Base-by-base conservation (phyloP, 495 filamentous ascomycete genomes). In the Trichoderma virens region DNA sequence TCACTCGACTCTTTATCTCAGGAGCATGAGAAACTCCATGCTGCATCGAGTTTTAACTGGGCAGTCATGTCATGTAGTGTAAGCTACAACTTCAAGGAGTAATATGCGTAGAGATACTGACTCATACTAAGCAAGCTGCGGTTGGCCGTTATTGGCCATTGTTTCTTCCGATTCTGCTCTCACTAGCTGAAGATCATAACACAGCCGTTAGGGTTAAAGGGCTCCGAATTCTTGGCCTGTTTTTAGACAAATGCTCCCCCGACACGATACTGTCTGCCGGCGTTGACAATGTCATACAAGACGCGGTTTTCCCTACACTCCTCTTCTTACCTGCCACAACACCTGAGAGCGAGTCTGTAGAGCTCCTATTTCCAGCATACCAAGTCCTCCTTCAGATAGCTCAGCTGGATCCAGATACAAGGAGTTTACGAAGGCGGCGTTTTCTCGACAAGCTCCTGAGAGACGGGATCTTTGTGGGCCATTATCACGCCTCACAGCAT, bases 111-210 rank as follows among this genome's bases (percentile, higher is more conserved):
- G 28, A 45, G 7, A 5, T 23, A n/a, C 43, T 47, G 23, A 47
- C 43, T 25, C 43, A 23, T 0, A 20, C 18, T 23, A 1, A 70
- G 71, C 66, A 66, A 54, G 39, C n/a, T 4, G 51, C 65, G 2
- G 60, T 76, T 0, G 59, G 61, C 23, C 9, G 72, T 5, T 79
- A 90, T 64, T 97, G 92, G 86, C 86, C 84, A 0, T 82, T 95
- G n/a, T 83, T 90, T 47, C 81, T 93, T n/a, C 94, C 94, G 1
- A 89, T 90, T 1, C 77, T 97, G 0, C 82, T 98, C 3, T 84
- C 88, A 4, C 78, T 98, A 2, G 79, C 91, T 61, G 94, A 98
- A 72, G 89, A 93, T 70, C 70, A 78, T 16, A 75, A 80, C 54
- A 74, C 82, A 1, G 47, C 72, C 0, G 76, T 86, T 69, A 88